These are phyloP conservation scores for Botryobasidium botryosum DNA, from an alignment of 768 basidiomycete genomes.

Conservation along the genomic window DNA sequence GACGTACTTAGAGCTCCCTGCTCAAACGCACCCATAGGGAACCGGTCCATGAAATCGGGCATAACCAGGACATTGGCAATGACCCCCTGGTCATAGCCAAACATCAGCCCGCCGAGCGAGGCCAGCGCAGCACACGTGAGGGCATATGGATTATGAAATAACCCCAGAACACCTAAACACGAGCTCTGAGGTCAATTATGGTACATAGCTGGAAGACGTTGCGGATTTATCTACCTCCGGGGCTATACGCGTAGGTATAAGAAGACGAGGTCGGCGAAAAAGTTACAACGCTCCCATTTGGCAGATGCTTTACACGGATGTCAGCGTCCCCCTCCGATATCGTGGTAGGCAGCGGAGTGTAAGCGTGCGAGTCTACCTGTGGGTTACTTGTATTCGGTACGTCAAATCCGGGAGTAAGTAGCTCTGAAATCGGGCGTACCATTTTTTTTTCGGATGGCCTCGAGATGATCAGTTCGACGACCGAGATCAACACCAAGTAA, in stretches of 20 bases:
- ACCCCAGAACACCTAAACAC: slow-evolving; percentile 36
- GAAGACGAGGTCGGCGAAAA: not conserved
- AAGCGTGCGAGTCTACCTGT: too few species aligned
- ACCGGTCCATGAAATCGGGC: slow-evolving; percentile 49
- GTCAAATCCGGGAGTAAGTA: too few species aligned
- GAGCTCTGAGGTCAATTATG: not conserved
- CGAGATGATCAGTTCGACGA: too few species aligned
- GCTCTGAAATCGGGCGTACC: too few species aligned
- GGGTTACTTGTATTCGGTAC: too few species aligned
- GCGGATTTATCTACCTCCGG: slow-evolving; percentile 17
- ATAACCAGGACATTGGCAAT: slow-evolving; percentile 78
- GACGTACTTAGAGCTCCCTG: slow-evolving; percentile 60
- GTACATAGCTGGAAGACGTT: not conserved
- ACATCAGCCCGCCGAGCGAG: slow-evolving; percentile 25
- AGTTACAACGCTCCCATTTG: not conserved
- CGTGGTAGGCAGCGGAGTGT: too few species aligned
- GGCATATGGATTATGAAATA: slow-evolving; percentile 46
- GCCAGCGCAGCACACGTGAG: slow-evolving; percentile 56
- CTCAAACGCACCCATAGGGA: slow-evolving; percentile 56
- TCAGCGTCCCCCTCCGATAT: too few species aligned
- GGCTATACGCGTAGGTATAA: slow-evolving; percentile 60
- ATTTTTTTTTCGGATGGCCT: too few species aligned
- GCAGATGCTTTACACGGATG: not conserved
- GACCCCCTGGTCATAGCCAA: slow-evolving; percentile 75
- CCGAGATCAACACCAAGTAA: too few species aligned